Base-by-base conservation (phyloP, 2,329 filamentous ascomycete genomes). In the Verticillium klebahnii region DNA sequence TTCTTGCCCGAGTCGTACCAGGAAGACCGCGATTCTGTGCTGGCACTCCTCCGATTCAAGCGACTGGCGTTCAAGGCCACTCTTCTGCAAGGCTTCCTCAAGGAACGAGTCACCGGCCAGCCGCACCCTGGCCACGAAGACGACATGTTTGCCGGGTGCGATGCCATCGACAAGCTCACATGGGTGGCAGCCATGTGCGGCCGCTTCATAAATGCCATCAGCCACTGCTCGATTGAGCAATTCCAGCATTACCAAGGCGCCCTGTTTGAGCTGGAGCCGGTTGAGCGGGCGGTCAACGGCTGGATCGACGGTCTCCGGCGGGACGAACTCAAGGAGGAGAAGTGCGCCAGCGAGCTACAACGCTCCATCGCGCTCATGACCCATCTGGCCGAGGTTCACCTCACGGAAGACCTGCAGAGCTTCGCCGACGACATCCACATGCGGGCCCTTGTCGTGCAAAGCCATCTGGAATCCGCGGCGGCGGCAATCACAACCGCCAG, bases 1-100 rank as follows among this genome's bases (percentile, higher is more conserved):
- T 98, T 97, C 80, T 79, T 97, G 55, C 93, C 93, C 0, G 93
- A 96, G 64, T 89, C 85, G 23, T 97, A 92, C 72, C 88, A 90
- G 67, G 79, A 85, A 19, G 93, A 97, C 66, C 85, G 88, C 64
- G 91, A 96, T 70, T 95, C 94, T 1, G 88, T 98, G n/a, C 82
- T 95, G 36, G 92, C 94, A 6, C 83, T 97, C 59, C 83, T 99
- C 61, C 85, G 93, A 9, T 96, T 97, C 81, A 93, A 91, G 73
- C 85, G 94, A 55, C 84, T 98, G 57, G 87, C 86, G 1, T 97
- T 96, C 82, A 99, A 98, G 79, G 90, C 93, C 1, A 87, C 86
- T 58, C 79, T 97, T 57, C 82, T 96, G 62, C 88, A 89, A 66
- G 85, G 82, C 39, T 92, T 95, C 67, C 84, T 97, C 70, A 90